phyloP scores from a whole-genome alignment of 2,329 filamentous ascomycete genomes.

The Acephala macrosclerotiorum region DNA sequence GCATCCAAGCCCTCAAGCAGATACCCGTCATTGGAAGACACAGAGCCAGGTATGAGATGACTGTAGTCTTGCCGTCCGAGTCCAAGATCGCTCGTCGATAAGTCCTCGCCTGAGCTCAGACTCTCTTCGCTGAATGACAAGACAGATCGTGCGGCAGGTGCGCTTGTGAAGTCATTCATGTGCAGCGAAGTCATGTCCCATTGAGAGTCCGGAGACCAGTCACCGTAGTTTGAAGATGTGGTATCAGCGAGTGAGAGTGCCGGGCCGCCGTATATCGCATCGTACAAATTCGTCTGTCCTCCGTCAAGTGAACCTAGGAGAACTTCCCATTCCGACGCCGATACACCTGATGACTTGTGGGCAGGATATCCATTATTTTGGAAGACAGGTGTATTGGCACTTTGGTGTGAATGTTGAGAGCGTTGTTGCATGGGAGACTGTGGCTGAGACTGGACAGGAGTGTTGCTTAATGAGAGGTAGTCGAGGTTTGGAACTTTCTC shows the following conservation, averaged over 20 bases:
- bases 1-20: conserved; percentile 47
- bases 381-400: conserved; percentile 45
- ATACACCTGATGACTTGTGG: conserved; percentile 55
- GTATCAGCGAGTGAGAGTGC: conserved; percentile 41
- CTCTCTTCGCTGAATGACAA: conserved; percentile 68
- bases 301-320: conserved; percentile 81
- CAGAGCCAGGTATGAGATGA: conserved; percentile 27
- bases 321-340: conserved; percentile 81
- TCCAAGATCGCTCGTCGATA: conserved; percentile 39
- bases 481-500: conserved; percentile 59
- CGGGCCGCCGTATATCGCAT: conserved; percentile 78
- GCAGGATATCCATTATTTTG: conserved; percentile 46
- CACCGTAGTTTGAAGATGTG: conserved; percentile 38
- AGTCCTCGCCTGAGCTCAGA: conserved; percentile 58
- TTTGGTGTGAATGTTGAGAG: conserved; percentile 49
- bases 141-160: conserved; percentile 56
- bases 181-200: conserved; percentile 54
- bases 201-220: conserved; percentile 63
- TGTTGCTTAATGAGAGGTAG: conserved; percentile 62
- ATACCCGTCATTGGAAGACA: conserved; percentile 28
- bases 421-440: conserved; percentile 51
- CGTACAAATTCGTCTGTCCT: conserved; percentile 83
- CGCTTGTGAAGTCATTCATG: conserved; percentile 45
- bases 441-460: conserved; percentile 54
- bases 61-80: conserved; percentile 31